Evolutionary conservation across 768 basidiomycete species (phyloP).

Genomic region (Mycena metata): DNA sequence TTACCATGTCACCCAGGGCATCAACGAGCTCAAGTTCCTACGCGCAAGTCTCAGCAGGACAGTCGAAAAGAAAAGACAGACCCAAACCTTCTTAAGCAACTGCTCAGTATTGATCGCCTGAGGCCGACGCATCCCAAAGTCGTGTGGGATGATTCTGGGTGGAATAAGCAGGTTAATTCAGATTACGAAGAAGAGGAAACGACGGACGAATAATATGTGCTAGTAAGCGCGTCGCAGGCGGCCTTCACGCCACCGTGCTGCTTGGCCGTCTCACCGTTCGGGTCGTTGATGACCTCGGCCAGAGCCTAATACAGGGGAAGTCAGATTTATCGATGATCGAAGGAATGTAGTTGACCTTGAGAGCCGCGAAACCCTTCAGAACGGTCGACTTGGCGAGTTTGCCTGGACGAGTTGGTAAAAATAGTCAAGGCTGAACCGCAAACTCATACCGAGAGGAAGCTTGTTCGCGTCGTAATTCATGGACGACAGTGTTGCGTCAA

Average conservation of each 20-base stretch:
- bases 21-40: conserved; percentile 75
- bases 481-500: conserved; percentile 66
- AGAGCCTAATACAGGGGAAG: conserved; percentile 50
- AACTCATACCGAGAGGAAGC: conserved; percentile 64
- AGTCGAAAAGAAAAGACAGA: background rate
- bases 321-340: background rate
- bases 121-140: conserved; percentile 66
- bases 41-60: background rate
- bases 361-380: conserved; percentile 67
- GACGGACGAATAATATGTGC: conserved; percentile 69
- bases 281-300: conserved; percentile 66
- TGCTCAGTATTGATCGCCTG: conserved; percentile 54
- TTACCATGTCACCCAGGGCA: conserved; percentile 75
- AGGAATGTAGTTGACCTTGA: conserved; percentile 57
- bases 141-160: conserved; percentile 70
- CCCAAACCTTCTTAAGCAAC: conserved; percentile 57
- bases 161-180: background rate
- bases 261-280: conserved; percentile 54
- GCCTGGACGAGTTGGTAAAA: conserved; percentile 47
- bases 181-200: background rate
- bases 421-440: background rate
- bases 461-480: conserved; percentile 80
- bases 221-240: conserved; percentile 64
- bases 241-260: conserved; percentile 51
- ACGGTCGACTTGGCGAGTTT: conserved; percentile 75